Evolutionary conservation across 2,329 filamentous ascomycete genomes (phyloP).

Genomic region (Alternaria consortialis): DNA sequence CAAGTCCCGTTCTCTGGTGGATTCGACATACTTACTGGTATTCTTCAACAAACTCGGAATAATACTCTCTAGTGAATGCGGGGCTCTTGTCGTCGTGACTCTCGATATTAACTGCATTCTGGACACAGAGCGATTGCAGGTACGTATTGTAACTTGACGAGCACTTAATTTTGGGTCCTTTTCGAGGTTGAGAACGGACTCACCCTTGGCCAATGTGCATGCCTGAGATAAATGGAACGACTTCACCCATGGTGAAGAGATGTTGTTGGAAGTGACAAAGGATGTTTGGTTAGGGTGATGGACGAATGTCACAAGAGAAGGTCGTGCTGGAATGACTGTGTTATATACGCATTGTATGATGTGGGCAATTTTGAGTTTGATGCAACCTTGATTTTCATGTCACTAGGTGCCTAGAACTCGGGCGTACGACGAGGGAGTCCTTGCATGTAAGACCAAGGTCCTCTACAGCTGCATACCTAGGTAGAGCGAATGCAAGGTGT

Average conservation of each 20-base stretch:
- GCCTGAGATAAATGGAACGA: not conserved
- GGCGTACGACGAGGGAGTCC: not conserved
- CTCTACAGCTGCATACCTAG: not conserved
- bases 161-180: not conserved
- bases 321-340: not conserved
- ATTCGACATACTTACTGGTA: not conserved
- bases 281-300: not conserved
- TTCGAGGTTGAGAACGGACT: not conserved
- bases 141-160: not conserved
- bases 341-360: no score
- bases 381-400: not conserved
- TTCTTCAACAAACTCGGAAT: not conserved
- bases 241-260: not conserved
- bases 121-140: not conserved
- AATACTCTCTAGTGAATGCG: not conserved
- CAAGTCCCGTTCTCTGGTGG: not conserved
- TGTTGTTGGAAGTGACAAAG: not conserved
- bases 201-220: slow-evolving; percentile 1
- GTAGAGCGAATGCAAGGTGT: not conserved
- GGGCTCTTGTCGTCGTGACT: not conserved
- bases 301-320: not conserved
- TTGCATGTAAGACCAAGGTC: no score
- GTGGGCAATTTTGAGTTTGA: no score
- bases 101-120: not conserved
- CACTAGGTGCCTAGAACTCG: not conserved